These are phyloP conservation scores for Pyrus betulifolia DNA, from an alignment of 306 rosid genomes.

Conservation along the genomic window DNA sequence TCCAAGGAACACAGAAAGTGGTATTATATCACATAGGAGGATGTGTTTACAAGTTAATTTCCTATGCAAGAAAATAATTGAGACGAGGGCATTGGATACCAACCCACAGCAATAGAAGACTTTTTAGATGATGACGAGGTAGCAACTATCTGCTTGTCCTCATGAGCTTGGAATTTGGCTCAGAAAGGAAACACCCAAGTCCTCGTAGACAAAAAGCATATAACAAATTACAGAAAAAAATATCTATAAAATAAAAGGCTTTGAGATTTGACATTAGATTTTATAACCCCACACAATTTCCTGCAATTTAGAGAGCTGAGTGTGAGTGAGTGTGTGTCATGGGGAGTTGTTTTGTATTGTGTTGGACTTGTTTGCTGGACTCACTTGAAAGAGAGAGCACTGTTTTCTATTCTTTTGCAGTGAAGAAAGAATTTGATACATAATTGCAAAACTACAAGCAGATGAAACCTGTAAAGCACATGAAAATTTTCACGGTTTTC, in stretches of 20 bases:
- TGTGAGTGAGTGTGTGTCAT: conserved; percentile 19
- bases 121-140: conserved; percentile 12
- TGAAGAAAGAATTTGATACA: conserved; percentile 36
- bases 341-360: conserved; percentile 55
- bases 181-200: conserved; percentile 39
- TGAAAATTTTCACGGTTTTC: conserved; percentile 16
- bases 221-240: conserved; percentile 19
- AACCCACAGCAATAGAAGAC: conserved; percentile 29
- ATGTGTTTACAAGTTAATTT: conserved; percentile 4
- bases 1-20: conserved; percentile 4
- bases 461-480: conserved; percentile 32
- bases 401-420: conserved; percentile 44
- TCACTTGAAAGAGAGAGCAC: conserved; percentile 25
- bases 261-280: conserved; percentile 50
- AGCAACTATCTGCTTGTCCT: conserved; percentile 34
- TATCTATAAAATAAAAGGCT: conserved; percentile 13
- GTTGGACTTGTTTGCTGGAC: conserved; percentile 77
- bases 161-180: conserved; percentile 45
- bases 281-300: conserved; percentile 28
- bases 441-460: conserved; percentile 72
- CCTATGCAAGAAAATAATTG: conserved; percentile 13
- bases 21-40: conserved; percentile 4
- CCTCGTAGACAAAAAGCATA: conserved; percentile 44
- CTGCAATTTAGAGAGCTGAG: conserved; percentile 2
- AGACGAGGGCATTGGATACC: conserved; percentile 25